A percentile compares a stretch with the other conserved stretches of the same genome.
These are phyloP conservation scores for Arthrobotrys conoides DNA, from an alignment of 2,329 filamentous ascomycete genomes.

Conservation along the genomic window DNA sequence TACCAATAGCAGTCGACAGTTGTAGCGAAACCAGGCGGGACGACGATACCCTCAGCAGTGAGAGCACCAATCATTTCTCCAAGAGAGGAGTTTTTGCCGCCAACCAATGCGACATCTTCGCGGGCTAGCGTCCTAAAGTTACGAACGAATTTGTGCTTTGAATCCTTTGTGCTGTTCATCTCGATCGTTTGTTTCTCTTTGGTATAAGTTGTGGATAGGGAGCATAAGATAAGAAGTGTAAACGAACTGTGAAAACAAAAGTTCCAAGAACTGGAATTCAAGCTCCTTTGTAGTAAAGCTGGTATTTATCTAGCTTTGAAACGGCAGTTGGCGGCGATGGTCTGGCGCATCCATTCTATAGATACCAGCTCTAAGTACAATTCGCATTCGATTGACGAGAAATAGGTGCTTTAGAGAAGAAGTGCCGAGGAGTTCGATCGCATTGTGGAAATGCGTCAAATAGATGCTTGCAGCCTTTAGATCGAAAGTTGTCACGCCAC, in stretches of 20 bases:
- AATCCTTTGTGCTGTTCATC: constrained; percentile 1
- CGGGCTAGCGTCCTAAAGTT: constrained; percentile 64
- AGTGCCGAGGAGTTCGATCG: no score
- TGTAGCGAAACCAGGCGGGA: constrained; percentile 67
- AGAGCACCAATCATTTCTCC: constrained; percentile 67
- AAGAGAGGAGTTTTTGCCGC: constrained; percentile 67
- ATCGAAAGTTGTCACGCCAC: not conserved
- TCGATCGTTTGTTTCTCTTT: not conserved
- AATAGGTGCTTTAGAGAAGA: not conserved
- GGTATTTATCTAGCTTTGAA: not conserved
- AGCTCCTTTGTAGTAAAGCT: not conserved
- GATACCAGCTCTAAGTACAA: not conserved
- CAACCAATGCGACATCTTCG: constrained; percentile 65
- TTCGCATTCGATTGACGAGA: not conserved
- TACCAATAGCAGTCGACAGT: constrained; percentile 66
- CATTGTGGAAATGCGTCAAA: not conserved
- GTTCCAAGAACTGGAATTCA: no score
- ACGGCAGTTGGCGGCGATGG: not conserved
- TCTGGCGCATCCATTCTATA: not conserved
- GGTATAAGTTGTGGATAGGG: not conserved
- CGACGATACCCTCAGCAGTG: constrained; percentile 64
- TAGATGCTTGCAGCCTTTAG: not conserved
- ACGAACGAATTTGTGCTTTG: constrained; percentile 15
- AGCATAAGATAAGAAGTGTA: not conserved
- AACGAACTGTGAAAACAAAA: no score